Percentiles rank a stretch among this genome's conserved stretches.
Evolutionary conservation across 2,329 filamentous ascomycete species (phyloP).

Genomic region (Emergomyces pasteurianus): DNA sequence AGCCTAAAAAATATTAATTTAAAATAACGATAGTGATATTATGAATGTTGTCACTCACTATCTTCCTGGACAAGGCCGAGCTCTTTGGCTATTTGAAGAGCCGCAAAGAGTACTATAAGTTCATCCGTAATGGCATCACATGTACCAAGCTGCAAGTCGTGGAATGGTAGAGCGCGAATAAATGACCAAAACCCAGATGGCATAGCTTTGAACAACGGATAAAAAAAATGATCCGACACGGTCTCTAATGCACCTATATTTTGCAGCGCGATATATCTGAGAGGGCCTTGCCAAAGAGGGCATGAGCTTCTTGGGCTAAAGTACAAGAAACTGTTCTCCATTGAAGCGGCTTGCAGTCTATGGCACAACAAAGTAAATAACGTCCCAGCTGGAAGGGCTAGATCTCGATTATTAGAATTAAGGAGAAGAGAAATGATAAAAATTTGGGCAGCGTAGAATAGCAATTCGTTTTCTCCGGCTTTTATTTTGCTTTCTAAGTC

Average conservation of each 20-base stretch:
- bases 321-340: constrained; percentile 2
- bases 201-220: constrained; percentile 24
- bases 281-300: constrained; percentile 26
- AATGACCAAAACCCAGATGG: constrained; percentile 33
- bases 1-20: background rate
- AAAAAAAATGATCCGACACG: constrained; percentile 25
- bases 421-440: constrained; percentile 10
- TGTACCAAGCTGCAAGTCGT: constrained; percentile 37
- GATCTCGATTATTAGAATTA: constrained; percentile 9
- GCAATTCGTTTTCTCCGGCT: constrained; percentile 9
- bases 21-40: background rate
- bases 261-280: constrained; percentile 25
- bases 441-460: constrained; percentile 15
- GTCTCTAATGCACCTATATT: constrained; percentile 25
- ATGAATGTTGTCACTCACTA: constrained; percentile 29
- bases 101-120: constrained; percentile 50
- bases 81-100: constrained; percentile 61
- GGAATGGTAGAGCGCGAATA: constrained; percentile 45
- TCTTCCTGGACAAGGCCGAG: constrained; percentile 57
- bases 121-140: constrained; percentile 40
- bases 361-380: constrained; percentile 10
- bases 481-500: constrained; percentile 5
- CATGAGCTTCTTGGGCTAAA: constrained; percentile 6
- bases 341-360: constrained; percentile 6
- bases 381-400: constrained; percentile 8